Evolutionary conservation across 2,329 filamentous ascomycete genomes (phyloP).

Genomic region (Colletotrichum cordylinicola): DNA sequence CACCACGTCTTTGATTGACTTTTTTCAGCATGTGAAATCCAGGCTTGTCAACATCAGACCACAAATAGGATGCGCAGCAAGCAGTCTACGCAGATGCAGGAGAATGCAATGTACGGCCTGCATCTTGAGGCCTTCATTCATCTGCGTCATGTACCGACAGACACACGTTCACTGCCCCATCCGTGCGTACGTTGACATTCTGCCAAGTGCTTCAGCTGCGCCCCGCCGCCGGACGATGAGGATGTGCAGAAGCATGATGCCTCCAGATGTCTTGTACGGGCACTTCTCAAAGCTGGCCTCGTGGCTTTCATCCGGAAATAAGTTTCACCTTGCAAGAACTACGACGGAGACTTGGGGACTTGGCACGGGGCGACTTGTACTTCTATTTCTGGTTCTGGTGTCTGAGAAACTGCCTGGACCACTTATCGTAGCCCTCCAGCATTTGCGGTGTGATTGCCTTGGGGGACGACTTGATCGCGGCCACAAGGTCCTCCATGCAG

Average conservation of each 20-base stretch:
- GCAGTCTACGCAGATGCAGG: background rate
- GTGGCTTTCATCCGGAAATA: background rate
- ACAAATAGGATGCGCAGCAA: background rate
- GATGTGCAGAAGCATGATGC: background rate
- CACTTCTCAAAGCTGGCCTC: background rate
- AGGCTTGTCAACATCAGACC: background rate
- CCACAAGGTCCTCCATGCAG: slow-evolving; percentile 47
- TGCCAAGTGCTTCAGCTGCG: background rate
- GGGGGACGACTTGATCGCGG: slow-evolving; percentile 51
- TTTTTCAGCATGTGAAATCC: slow-evolving; percentile 8
- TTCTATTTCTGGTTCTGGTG: slow-evolving; percentile 18
- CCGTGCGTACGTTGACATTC: background rate
- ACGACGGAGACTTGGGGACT: background rate
- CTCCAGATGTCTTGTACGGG: background rate
- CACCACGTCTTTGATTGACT: background rate
- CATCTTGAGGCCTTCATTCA: background rate
- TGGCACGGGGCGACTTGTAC: background rate
- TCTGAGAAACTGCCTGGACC: slow-evolving; percentile 42
- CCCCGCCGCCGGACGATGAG: background rate
- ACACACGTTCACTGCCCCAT: background rate
- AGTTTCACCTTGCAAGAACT: background rate
- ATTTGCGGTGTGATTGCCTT: slow-evolving; percentile 66
- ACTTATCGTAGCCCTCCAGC: slow-evolving; percentile 63
- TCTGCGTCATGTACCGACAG: background rate
- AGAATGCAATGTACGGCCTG: background rate